Percentiles rank a stretch among this genome's conserved stretches.
phyloP scores from a whole-genome alignment of 805 yeast genomes.

The Metschnikowia kunwiensis region DNA sequence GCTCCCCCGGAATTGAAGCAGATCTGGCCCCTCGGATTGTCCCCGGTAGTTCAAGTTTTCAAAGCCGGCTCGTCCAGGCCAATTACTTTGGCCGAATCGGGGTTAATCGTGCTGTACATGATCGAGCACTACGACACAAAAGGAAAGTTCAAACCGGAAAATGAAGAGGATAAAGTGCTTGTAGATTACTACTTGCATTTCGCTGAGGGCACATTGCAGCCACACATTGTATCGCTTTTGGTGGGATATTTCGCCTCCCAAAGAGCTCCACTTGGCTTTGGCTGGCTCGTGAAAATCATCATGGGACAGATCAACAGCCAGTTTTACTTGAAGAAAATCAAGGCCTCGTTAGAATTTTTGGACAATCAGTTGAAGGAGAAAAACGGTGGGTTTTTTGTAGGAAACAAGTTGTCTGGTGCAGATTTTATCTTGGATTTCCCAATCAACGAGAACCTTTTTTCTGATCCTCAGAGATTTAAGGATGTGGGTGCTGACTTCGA shows the following conservation, averaged over 20 bases:
- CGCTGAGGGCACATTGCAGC: conserved; percentile 26
- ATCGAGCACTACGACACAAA: conserved; percentile 46
- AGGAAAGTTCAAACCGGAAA: conserved; percentile 36
- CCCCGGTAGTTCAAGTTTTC: conserved; percentile 26
- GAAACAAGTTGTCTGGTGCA: conserved; percentile 36
- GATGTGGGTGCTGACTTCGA: conserved; percentile 11
- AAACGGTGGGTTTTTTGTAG: conserved; percentile 38
- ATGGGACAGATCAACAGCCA: conserved; percentile 22
- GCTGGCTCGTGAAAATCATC: conserved; percentile 23
- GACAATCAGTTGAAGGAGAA: conserved; percentile 28
- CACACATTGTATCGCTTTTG: conserved; percentile 21
- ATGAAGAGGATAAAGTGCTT: conserved; percentile 30
- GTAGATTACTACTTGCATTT: conserved; percentile 26
- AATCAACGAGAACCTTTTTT: conserved; percentile 20
- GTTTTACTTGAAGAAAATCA: conserved; percentile 27
- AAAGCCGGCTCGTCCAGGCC: conserved; percentile 12
- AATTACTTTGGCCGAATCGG: conserved; percentile 54
- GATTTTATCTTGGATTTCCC: conserved; percentile 40
- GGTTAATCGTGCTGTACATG: conserved; percentile 52
- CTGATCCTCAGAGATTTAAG: conserved; percentile 6
- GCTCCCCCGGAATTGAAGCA: conserved; percentile 34
- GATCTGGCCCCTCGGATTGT: conserved; percentile 38
- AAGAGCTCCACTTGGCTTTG: conserved; percentile 28
- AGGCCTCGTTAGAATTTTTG: conserved; percentile 26
- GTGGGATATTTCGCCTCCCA: conserved; percentile 25